Percentiles rank a stretch among this genome's conserved stretches.
Evolutionary conservation across 108 stramenopile species (phyloP).

Genomic region (Skeletonema marinoi): DNA sequence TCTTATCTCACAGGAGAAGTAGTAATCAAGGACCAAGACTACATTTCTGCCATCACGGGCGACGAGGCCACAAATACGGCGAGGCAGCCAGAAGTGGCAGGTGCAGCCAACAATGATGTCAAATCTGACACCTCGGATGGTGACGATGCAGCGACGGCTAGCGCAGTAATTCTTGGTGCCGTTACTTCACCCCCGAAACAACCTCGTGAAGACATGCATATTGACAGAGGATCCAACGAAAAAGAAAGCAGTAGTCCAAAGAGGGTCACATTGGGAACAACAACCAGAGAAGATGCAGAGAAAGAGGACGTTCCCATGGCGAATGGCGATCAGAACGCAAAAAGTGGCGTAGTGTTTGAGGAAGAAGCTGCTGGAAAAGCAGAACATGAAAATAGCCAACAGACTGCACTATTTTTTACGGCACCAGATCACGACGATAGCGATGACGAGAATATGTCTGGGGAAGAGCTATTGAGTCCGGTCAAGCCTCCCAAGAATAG

Average conservation of each 20-base stretch:
- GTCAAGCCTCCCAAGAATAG: background rate
- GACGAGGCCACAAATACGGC: conserved; percentile 28
- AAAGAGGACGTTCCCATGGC: background rate
- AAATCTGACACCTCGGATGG: conserved; percentile 1
- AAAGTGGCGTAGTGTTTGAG: background rate
- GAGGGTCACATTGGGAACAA: background rate
- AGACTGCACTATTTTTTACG: background rate
- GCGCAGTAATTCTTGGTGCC: conserved; percentile 17
- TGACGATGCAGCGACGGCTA: conserved; percentile 16
- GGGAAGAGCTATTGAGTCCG: background rate
- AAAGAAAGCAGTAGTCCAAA: background rate
- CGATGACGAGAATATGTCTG: conserved; percentile 5
- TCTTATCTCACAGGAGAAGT: conserved; percentile 37
- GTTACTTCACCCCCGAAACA: conserved; percentile 4
- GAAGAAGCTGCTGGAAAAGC: background rate
- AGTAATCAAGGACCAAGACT: conserved; percentile 37
- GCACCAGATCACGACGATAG: conserved; percentile 1
- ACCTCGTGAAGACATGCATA: background rate
- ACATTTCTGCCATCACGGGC: conserved; percentile 29
- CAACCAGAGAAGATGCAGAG: background rate
- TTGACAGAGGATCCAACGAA: background rate
- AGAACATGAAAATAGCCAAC: background rate
- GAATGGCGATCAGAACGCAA: background rate
- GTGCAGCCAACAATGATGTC: background rate
- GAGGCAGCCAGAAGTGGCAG: background rate